Conservation (phyloP, 768 basidiomycete genomes). For the Lactarius quietus region DNA sequence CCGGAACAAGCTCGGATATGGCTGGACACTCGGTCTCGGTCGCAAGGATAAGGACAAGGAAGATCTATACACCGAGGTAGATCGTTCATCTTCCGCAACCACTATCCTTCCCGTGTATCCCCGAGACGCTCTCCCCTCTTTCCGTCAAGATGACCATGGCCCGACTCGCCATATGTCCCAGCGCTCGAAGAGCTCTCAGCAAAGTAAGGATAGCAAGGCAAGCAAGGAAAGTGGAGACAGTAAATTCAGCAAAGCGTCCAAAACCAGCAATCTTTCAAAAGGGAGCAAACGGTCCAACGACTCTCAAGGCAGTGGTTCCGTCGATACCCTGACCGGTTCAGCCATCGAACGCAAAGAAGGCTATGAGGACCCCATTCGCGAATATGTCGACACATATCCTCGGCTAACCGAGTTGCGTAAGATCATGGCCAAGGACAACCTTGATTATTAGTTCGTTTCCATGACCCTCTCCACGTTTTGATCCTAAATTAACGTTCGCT, state of each 20-base stretch:
- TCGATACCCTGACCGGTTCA: constrained; percentile 28
- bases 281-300: constrained; percentile 21
- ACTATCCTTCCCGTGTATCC: constrained; percentile 26
- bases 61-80: constrained; percentile 13
- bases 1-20: constrained; percentile 23
- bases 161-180: constrained; percentile 24
- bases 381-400: constrained; percentile 26
- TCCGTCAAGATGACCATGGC: background rate
- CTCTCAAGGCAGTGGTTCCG: constrained; percentile 23
- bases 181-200: constrained; percentile 22
- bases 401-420: constrained; percentile 24
- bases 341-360: constrained; percentile 28
- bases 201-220: constrained; percentile 9
- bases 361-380: constrained; percentile 27
- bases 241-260: constrained; percentile 13
- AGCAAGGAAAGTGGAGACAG: constrained; percentile 2
- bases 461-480: background rate
- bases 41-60: constrained; percentile 26
- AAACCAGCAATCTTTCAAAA: constrained; percentile 19
- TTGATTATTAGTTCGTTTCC: constrained; percentile 26
- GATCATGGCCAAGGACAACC: constrained; percentile 26
- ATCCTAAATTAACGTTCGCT: constrained; percentile 1
- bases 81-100: constrained; percentile 23
- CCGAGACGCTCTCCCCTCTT: constrained; percentile 18
- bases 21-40: constrained; percentile 24